Evolutionary conservation across 768 basidiomycete species (phyloP), one percentile per base, ranked within the genome.

Genomic region (Chalciporus pseudorubinellus): DNA sequence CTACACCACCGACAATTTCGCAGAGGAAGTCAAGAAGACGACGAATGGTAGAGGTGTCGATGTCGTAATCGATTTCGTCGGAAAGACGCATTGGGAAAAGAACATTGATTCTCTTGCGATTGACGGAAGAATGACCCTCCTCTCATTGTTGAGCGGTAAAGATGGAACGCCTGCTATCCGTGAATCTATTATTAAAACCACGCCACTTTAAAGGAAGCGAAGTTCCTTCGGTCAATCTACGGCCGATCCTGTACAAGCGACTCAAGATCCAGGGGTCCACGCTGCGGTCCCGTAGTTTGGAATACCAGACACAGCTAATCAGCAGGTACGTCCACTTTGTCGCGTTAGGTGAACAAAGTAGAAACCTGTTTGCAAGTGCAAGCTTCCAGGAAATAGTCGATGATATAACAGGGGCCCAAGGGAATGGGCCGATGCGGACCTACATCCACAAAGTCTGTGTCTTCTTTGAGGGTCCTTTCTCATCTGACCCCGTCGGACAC

Each of bases 211-310:
- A 61, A 88, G 87, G 87, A 39, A 62, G 68, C 26, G 70, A 74
- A 16, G 76, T 84, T 14, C 66, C 77, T 13, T 71, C 70, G 13
- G 71, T 83, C 51, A 77, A 86, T 65, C 71, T 97, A 41, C 60
- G 60, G 6, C 84, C 83, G 10, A 80, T 97, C 48, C 72, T 95
- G 51, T 84, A 75, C 68, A 98, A 95, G 72, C 84, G 93, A 16
- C 80, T 97, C 45, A 83, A 85, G 21, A 85, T 98, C 45, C 85
- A 92, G 68, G 93, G 94, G 19, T 90, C 91, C 19, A 95, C 92
- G 2, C 73, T 97, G 26, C 83, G 93, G 20, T 82, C 86, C 26
- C 82, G 91, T 40, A 78, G 81, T 21, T 61, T 75, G n/a, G 73
- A 78, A 55, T 97, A 95, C 67, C 92, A 97, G 68, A 76, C 79